Conservation (phyloP, 2,329 filamentous ascomycete genomes). For the Chrysosporium queenslandicum region DNA sequence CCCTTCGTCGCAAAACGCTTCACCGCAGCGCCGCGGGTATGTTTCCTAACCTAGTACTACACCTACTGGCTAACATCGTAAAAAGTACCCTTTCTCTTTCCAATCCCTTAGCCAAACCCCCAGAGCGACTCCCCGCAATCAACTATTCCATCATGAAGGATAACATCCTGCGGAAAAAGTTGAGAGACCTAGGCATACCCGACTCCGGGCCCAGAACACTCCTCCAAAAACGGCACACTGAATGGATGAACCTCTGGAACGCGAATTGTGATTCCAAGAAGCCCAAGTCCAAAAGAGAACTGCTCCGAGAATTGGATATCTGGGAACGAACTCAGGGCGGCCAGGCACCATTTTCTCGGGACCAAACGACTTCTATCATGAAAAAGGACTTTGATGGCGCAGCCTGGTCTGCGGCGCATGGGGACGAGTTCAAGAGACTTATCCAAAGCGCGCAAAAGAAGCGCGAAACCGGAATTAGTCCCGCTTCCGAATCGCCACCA, state of each 20-base stretch:
- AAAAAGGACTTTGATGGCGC: constrained; percentile 79
- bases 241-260: constrained; percentile 95
- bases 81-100: background rate
- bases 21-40: background rate
- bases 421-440: constrained; percentile 63
- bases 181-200: constrained; percentile 69
- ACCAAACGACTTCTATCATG: constrained; percentile 47
- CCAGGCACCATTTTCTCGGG: constrained; percentile 24
- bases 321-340: constrained; percentile 81
- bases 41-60: background rate
- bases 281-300: constrained; percentile 59
- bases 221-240: constrained; percentile 70
- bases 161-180: constrained; percentile 63
- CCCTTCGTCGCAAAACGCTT: background rate
- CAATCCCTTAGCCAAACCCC: constrained; percentile 31
- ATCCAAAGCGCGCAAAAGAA: constrained; percentile 63
- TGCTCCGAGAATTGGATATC: constrained; percentile 67
- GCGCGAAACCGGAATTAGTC: constrained; percentile 20
- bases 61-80: background rate
- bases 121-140: constrained; percentile 64
- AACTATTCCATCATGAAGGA: constrained; percentile 88
- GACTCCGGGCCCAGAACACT: constrained; percentile 56
- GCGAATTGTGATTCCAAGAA: constrained; percentile 80
- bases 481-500: constrained; percentile 21
- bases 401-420: constrained; percentile 65